Evolutionary conservation across 1,139 yeast genomes (phyloP), one percentile per base, ranked within the genome.

Genomic region (Spencermartinsiella ligniputridi): DNA sequence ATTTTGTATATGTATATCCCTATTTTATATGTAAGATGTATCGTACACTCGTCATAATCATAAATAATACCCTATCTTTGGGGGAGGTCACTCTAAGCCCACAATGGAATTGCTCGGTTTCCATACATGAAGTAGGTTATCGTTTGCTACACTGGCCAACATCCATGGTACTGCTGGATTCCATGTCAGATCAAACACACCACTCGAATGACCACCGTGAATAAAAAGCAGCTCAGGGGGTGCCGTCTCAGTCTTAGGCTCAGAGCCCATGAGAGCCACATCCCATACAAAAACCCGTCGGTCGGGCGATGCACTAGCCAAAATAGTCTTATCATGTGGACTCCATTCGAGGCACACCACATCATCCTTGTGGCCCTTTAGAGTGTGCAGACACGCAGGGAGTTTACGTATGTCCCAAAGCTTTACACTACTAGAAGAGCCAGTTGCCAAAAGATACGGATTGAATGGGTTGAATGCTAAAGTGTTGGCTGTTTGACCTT

Each of bases 101-200:
- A 71, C 78, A 45, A 64, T 55, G 20, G 61, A 52, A 21, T 70
- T 78, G 5, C 67, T 56, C n/a, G 68, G 68, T 55, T 75, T 78
- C 96, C 96, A 92, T 1, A 90, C 67, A 52, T 92, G 97, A 27
- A 90, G 66, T 3, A 95, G 78, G 61, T 92, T 92, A 60, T 92
- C 97, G 58, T 86, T 92, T 0, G 92, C 82, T 2, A 88, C 95
- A 58, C 92, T 82, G 2, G 92, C 85, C 39, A 89, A 58, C 71
- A 85, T 73, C 82, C 88, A 80, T 3, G 82, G 80, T 51, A 80
- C 83, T 51, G 81, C 83, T 0, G 80, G 76, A 43, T 88, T 85
- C 98, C 98, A 92, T 36, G 82, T 76, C 37, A 90, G 70, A 58
- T 92, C 98, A 54, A 85, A 85, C 3, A 94, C 87, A 3, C 94